Conservation (phyloP, 768 basidiomycete species). For the Mrakia blollopis region DNA sequence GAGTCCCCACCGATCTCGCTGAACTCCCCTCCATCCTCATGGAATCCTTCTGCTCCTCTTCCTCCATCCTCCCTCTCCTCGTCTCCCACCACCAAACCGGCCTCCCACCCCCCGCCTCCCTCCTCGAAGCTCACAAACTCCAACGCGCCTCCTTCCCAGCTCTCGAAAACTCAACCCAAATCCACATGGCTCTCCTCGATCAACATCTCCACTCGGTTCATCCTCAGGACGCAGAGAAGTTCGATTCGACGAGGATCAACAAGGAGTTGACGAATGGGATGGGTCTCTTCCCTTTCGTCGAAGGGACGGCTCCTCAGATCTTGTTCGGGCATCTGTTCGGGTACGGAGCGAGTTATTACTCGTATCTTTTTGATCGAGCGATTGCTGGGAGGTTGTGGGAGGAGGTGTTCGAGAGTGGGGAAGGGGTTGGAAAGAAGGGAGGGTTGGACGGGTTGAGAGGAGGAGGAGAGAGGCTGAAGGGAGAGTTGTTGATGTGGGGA, state of each 20-base stretch:
- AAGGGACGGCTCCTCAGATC: constrained; percentile 86
- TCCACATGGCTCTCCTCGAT: constrained; percentile 80
- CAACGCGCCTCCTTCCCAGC: constrained; percentile 44
- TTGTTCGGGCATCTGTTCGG: constrained; percentile 94
- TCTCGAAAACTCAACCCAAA: constrained; percentile 87
- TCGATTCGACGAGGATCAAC: constrained; percentile 69
- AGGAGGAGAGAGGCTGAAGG: constrained; percentile 74
- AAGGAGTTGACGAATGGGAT: constrained; percentile 52
- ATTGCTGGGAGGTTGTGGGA: constrained; percentile 90
- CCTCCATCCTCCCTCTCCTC: constrained; percentile 68
- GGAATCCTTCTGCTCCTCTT: constrained; percentile 92
- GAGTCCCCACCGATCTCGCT: constrained; percentile 96
- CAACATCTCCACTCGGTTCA: constrained; percentile 78
- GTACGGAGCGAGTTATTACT: constrained; percentile 97
- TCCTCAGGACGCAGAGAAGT: constrained; percentile 51
- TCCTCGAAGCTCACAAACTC: constrained; percentile 41
- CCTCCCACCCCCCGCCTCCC: constrained; percentile 42
- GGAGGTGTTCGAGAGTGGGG: constrained; percentile 55
- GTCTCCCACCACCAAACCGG: constrained; percentile 46
- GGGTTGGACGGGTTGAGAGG: constrained; percentile 47
- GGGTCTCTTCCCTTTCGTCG: constrained; percentile 76
- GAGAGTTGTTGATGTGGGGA: constrained; percentile 68
- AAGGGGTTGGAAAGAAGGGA: neutral
- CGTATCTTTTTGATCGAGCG: constrained; percentile 91
- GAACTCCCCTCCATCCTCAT: constrained; percentile 96